A percentile compares a stretch with the other conserved stretches of the same genome.
These are phyloP conservation scores for Abrus precatorius DNA, from an alignment of 306 rosid species.

Conservation along the genomic window DNA sequence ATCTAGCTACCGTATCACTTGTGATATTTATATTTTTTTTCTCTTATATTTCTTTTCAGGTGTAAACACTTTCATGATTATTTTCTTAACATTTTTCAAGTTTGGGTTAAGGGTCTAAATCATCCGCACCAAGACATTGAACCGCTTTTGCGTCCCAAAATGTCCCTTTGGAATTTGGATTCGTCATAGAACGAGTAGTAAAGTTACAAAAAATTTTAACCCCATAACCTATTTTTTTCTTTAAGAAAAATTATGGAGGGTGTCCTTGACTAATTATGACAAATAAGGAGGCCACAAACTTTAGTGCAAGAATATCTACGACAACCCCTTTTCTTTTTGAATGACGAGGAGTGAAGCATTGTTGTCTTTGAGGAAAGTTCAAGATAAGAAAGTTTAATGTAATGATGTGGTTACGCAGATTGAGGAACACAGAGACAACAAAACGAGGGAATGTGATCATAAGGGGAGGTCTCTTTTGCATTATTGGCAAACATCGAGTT, in stretches of 20 bases:
- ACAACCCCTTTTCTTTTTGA: constrained; percentile 39
- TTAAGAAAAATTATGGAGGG: not conserved
- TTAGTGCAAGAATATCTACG: constrained; percentile 51
- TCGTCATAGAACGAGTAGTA: constrained; percentile 41
- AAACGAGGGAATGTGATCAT: constrained; percentile 53
- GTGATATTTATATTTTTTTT: too few species aligned
- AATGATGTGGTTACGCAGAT: constrained; percentile 62
- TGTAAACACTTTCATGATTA: too few species aligned
- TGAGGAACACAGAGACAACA: constrained; percentile 51
- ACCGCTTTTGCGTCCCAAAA: constrained; percentile 50
- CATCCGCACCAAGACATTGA: constrained; percentile 61
- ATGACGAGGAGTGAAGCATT: constrained; percentile 38
- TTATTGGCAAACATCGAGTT: constrained; percentile 69
- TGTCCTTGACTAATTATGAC: constrained; percentile 46
- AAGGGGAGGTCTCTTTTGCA: constrained; percentile 52
- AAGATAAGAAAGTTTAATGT: constrained; percentile 46
- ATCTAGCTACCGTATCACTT: too few species aligned
- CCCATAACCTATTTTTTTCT: not conserved
- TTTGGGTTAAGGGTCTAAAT: not conserved
- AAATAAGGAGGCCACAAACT: constrained; percentile 39
- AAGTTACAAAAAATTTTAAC: constrained; percentile 45
- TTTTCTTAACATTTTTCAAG: too few species aligned
- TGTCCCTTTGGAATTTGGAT: constrained; percentile 43
- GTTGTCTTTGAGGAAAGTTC: constrained; percentile 55
- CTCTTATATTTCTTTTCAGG: too few species aligned